phyloP scores from a whole-genome alignment of 306 rosid genomes.

The Argentina anserina region DNA sequence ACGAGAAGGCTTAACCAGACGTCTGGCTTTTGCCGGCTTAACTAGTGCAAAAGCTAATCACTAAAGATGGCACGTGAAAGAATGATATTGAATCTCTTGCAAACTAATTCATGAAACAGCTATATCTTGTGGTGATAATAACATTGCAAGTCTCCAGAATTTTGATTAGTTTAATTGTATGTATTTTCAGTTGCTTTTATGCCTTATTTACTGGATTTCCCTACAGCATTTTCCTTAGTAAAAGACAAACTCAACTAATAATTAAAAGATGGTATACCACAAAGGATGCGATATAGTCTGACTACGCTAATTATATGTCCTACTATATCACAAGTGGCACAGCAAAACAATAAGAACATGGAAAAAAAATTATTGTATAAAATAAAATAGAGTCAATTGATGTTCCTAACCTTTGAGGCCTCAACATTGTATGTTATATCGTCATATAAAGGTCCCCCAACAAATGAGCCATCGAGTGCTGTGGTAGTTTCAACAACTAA shows the following conservation, averaged over 20 bases:
- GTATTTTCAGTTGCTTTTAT: not conserved
- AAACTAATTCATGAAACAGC: not conserved
- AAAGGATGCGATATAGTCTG: not conserved
- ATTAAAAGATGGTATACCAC: not conserved
- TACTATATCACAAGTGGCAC: not conserved
- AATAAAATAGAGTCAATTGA: conserved; percentile 10
- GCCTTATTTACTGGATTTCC: not conserved
- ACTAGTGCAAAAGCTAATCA: not conserved
- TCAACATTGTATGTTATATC: conserved; percentile 68
- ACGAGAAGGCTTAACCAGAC: not conserved
- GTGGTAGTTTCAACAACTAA: conserved; percentile 74
- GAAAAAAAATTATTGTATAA: conserved; percentile 8
- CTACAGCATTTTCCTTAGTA: not conserved
- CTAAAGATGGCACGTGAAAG: not conserved
- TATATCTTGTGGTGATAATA: not conserved
- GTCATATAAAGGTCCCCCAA: conserved; percentile 86
- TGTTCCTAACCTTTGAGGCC: conserved; percentile 73
- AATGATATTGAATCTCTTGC: not conserved
- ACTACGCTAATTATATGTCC: not conserved
- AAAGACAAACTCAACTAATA: not conserved
- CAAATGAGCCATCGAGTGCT: conserved; percentile 61
- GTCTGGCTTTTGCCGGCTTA: not conserved
- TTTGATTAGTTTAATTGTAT: not conserved
- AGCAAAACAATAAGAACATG: conserved; percentile 9
- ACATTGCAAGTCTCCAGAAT: not conserved